Evolutionary conservation across 2,329 filamentous ascomycete genomes (phyloP), one percentile per base, ranked within the genome.

Genomic region (Microcera coccophila): DNA sequence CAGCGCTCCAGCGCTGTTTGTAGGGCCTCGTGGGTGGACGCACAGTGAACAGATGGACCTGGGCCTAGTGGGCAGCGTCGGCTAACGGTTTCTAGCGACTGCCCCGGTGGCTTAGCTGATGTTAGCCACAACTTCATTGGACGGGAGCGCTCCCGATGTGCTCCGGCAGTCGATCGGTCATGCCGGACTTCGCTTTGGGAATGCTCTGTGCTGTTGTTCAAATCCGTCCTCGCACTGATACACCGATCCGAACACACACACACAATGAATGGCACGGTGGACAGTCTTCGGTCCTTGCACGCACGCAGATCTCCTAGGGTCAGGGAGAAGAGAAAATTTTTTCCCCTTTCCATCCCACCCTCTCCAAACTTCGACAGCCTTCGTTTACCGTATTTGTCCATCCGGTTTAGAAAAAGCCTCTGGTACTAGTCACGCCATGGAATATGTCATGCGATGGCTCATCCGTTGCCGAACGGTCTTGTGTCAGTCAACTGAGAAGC

Each of bases 401-500:
- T 17, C 34, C 26, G 21, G 36, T 26, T 22, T n/a, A 9, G 36
- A 3, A 14, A 45, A 49, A 47, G 33, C 33, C 18, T 44, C 29
- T 24, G 33, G 22, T 24, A 39, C 36, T 29, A 38, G 50, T 58
- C 55, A 57, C 45, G 44, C 51, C 53, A 58, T 52, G 29, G 22
- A 26, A 36, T 38, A 32, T 55, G 45, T 58, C 55, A 57, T 57
- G 45, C 49, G 49, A 57, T 36, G 20, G 43, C 22, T 26, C 22
- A 26, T 12, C 22, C 7, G 22, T 12, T 12, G 22, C 12, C 22
- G n/a, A n/a, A 26, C 22, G 12, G 22, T 26, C 22, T 7, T 26
- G 22, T 26, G 22, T 26, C n/a, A 26, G 22, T 26, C 22, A 26
- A 26, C 7, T 7, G 22, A 26, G 22, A 26, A 26, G 12, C 7